A percentile compares a stretch with the other conserved stretches of the same genome.
phyloP scores from a whole-genome alignment of 139 green algal species.

The Tetradesmus lagerheimii region DNA sequence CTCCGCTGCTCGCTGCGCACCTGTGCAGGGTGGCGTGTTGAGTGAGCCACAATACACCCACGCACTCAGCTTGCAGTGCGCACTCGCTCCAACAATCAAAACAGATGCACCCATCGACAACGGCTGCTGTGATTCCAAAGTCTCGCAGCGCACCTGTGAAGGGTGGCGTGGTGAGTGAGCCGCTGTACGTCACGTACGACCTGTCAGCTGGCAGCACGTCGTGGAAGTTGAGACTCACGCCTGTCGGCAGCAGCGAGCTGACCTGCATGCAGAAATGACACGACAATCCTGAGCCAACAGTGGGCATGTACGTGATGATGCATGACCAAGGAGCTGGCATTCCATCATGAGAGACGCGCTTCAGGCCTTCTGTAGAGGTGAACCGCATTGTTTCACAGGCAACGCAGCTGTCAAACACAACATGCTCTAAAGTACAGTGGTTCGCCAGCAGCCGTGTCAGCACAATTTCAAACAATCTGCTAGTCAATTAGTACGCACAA shows the following conservation, averaged over 20 bases:
- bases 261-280: background rate
- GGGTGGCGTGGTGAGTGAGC: conserved; percentile 19
- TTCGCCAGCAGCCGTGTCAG: too few relatives aligned
- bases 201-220: conserved; percentile 17
- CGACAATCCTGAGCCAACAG: too few relatives aligned
- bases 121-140: background rate
- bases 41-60: background rate
- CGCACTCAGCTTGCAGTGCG: too few relatives aligned
- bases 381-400: too few relatives aligned
- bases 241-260: background rate
- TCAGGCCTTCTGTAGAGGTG: too few relatives aligned
- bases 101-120: background rate
- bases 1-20: background rate
- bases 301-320: too few relatives aligned
- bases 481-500: too few relatives aligned
- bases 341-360: too few relatives aligned
- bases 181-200: conserved; percentile 13
- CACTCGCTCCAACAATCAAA: background rate
- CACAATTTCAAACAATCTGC: too few relatives aligned
- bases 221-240: conserved; percentile 2
- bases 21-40: background rate
- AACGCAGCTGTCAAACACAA: too few relatives aligned
- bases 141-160: background rate
- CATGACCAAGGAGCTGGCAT: too few relatives aligned
- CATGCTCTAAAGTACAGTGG: too few relatives aligned